A percentile compares a stretch with the other conserved stretches of the same genome.
These are phyloP conservation scores for Heracleum sosnowskyi DNA, from an alignment of 129 eudicot species.

Conservation along the genomic window DNA sequence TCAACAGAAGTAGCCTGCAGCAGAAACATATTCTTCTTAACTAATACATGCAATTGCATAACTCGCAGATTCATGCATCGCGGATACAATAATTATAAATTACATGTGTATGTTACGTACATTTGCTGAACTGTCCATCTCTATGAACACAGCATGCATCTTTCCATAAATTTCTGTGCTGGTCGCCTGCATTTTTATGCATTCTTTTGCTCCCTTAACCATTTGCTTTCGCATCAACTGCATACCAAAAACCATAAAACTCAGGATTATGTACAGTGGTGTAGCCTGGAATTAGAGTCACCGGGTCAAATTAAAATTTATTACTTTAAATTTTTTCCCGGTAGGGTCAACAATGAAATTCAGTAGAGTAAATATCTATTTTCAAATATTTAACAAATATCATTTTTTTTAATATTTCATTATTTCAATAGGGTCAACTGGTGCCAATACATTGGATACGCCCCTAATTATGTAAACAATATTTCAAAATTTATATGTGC, in stretches of 20 bases:
- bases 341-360: neutral
- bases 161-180: conserved; percentile 68
- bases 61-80: neutral
- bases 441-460: neutral
- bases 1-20: conserved; percentile 33
- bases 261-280: conserved; percentile 3
- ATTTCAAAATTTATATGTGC: neutral
- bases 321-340: too few species aligned
- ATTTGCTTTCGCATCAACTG: conserved; percentile 79
- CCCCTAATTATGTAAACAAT: neutral
- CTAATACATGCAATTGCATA: neutral
- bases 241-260: conserved; percentile 2
- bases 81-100: neutral
- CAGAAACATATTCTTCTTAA: conserved; percentile 4
- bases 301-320: neutral
- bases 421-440: neutral
- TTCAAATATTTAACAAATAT: neutral
- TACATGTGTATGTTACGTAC: conserved; percentile 23
- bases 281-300: neutral
- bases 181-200: conserved; percentile 59
- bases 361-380: neutral
- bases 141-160: conserved; percentile 80
- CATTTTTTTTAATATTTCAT: neutral
- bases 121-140: conserved; percentile 65
- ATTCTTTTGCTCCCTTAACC: conserved; percentile 72